Percentiles rank a stretch among this genome's conserved stretches.
Conservation (phyloP, 2,329 filamentous ascomycete species). For the Alternaria sp. region DNA sequence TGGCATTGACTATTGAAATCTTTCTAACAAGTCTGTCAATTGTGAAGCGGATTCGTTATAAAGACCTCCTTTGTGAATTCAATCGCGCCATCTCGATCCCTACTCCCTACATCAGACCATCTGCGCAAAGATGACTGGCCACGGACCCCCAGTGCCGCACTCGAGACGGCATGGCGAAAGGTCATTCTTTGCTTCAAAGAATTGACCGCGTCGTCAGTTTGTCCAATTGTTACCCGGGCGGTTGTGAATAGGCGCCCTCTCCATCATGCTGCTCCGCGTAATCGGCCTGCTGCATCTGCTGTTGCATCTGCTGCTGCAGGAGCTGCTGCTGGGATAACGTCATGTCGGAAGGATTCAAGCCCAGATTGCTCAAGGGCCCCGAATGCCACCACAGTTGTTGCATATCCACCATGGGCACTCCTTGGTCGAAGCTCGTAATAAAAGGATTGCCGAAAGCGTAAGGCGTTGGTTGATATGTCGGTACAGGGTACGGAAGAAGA, state of each 20-base stretch:
- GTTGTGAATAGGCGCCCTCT: neutral
- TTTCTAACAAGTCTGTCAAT: neutral
- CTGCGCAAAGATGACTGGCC: neutral
- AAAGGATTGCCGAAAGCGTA: constrained; percentile 34
- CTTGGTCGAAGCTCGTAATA: constrained; percentile 34
- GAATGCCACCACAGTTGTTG: constrained; percentile 23
- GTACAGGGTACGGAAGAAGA: neutral
- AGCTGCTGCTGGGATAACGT: constrained; percentile 9
- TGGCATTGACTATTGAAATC: neutral
- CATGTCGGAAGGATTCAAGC: neutral
- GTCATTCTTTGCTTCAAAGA: neutral
- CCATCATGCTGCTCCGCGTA: neutral
- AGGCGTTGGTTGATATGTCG: neutral
- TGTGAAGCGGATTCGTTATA: neutral
- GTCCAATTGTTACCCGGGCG: neutral
- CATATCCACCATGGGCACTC: constrained; percentile 22
- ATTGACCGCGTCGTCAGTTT: neutral
- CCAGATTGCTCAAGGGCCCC: neutral
- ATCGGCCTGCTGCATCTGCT: constrained; percentile 1
- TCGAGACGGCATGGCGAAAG: neutral
- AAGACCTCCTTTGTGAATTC: neutral
- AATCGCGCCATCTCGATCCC: neutral
- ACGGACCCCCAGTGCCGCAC: neutral
- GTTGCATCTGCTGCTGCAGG: constrained; percentile 12
- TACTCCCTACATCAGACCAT: neutral